These are phyloP conservation scores for Hirsutella thompsonii DNA, from an alignment of 2,329 filamentous ascomycete genomes.

Conservation along the genomic window DNA sequence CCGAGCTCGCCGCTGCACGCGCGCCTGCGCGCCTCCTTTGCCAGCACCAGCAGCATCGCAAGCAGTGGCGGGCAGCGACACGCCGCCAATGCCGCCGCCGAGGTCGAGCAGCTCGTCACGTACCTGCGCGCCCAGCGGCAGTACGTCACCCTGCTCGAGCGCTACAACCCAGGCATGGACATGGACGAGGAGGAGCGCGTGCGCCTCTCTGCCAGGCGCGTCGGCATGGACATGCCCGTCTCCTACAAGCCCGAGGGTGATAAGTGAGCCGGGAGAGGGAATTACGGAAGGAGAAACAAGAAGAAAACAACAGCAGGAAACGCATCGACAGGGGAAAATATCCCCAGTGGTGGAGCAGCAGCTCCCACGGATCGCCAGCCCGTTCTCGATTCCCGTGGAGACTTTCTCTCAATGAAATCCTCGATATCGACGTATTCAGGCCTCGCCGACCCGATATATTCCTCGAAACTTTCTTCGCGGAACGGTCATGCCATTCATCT, in stretches of 20 bases:
- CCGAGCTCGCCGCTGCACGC: slow-evolving; percentile 40
- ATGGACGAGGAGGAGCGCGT: slow-evolving; percentile 81
- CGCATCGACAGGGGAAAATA: no score
- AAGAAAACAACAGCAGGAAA: no score
- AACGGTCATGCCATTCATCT: neutral
- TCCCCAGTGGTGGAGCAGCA: no score
- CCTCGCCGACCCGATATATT: no score
- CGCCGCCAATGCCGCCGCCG: slow-evolving; percentile 14
- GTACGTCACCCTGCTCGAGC: slow-evolving; percentile 70
- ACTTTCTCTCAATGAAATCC: no score
- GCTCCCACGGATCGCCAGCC: no score
- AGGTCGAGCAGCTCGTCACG: slow-evolving; percentile 61
- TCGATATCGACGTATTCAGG: no score
- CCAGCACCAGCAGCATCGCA: slow-evolving; percentile 11
- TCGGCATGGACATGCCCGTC: slow-evolving; percentile 78
- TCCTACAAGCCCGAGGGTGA: slow-evolving; percentile 27
- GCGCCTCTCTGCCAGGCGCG: slow-evolving; percentile 68
- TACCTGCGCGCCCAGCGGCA: slow-evolving; percentile 78
- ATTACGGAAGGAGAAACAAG: neutral
- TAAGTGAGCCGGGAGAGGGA: neutral
- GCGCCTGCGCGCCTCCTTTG: slow-evolving; percentile 18
- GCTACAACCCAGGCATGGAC: slow-evolving; percentile 87
- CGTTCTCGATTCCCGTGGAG: no score
- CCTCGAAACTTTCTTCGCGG: no score
- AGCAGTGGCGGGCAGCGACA: no score